These are phyloP conservation scores for Pseudopithomyces maydicus DNA, from an alignment of 2,329 filamentous ascomycete species.

Conservation along the genomic window DNA sequence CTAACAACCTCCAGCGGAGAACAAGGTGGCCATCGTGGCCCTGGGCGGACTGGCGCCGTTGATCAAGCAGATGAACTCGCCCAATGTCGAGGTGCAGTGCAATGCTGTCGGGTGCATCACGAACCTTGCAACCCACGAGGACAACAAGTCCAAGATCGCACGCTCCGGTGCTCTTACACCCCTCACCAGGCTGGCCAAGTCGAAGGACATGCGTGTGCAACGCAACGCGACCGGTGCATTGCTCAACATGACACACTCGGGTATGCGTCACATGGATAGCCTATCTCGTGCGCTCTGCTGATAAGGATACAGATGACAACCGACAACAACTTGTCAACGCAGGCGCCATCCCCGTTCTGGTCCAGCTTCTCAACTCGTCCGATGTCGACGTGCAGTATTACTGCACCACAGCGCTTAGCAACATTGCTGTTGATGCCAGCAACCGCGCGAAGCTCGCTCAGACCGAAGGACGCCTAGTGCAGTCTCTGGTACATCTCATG, in stretches of 20 bases:
- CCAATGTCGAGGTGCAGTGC: conserved; percentile 98
- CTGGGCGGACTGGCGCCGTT: conserved; percentile 88
- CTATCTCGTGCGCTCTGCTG: conserved; percentile 21
- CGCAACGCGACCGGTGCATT: conserved; percentile 95
- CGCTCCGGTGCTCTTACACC: conserved; percentile 90
- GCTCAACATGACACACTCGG: conserved; percentile 98
- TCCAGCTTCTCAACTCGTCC: conserved; percentile 87
- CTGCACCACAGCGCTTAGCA: conserved; percentile 97
- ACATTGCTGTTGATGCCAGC: conserved; percentile 91
- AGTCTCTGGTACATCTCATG: conserved; percentile 94
- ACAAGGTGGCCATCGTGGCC: conserved; percentile 95
- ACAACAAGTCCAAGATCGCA: conserved; percentile 99
- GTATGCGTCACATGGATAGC: conserved; percentile 56
- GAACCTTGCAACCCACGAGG: conserved; percentile 95
- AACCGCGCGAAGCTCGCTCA: conserved; percentile 91
- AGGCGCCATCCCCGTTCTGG: conserved; percentile 95
- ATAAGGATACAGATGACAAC: conserved; percentile 76
- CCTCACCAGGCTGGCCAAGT: conserved; percentile 89
- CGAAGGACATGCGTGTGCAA: conserved; percentile 98
- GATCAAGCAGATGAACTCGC: conserved; percentile 97
- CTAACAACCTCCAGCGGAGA: conserved; percentile 73
- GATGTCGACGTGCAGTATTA: conserved; percentile 99
- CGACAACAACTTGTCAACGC: conserved; percentile 96
- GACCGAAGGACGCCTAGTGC: conserved; percentile 87
- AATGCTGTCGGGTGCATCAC: conserved; percentile 99